Conservation (phyloP, 2,329 filamentous ascomycete genomes). For the Fusarium nurragi region DNA sequence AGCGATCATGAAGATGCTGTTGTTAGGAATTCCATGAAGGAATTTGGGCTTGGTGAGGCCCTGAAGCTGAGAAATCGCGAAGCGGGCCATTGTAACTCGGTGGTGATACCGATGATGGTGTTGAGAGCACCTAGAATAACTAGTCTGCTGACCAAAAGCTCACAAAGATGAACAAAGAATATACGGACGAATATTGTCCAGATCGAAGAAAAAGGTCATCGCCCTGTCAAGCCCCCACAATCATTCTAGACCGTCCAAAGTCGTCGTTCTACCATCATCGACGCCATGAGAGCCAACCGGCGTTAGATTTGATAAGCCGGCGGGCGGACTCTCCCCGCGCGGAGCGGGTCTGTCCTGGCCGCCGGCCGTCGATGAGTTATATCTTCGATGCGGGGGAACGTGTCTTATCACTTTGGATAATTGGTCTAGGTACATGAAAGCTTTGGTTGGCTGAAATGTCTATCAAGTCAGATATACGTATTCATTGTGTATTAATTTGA, state of each 20-base stretch:
- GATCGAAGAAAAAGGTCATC: not conserved
- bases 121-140: not conserved
- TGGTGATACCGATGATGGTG: slow-evolving; percentile 7
- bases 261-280: slow-evolving; percentile 3
- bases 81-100: slow-evolving; percentile 26
- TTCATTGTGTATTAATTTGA: not conserved
- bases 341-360: slow-evolving; percentile 14
- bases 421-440: no score
- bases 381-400: slow-evolving; percentile 4
- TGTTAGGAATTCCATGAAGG: slow-evolving; percentile 46
- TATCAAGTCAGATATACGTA: no score
- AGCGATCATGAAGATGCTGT: slow-evolving; percentile 59
- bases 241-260: slow-evolving; percentile 1
- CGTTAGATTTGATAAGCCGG: not conserved
- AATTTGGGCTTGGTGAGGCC: slow-evolving; percentile 43
- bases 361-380: slow-evolving; percentile 10
- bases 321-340: slow-evolving; percentile 6
- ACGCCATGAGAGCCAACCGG: not conserved
- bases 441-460: no score
- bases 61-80: slow-evolving; percentile 27
- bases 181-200: not conserved
- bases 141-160: not conserved
- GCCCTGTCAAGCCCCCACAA: not conserved
- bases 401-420: not conserved
- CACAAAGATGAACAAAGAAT: not conserved